These are phyloP conservation scores for Arthrobotrys sinensis DNA, from an alignment of 2,329 filamentous ascomycete species.

Conservation along the genomic window DNA sequence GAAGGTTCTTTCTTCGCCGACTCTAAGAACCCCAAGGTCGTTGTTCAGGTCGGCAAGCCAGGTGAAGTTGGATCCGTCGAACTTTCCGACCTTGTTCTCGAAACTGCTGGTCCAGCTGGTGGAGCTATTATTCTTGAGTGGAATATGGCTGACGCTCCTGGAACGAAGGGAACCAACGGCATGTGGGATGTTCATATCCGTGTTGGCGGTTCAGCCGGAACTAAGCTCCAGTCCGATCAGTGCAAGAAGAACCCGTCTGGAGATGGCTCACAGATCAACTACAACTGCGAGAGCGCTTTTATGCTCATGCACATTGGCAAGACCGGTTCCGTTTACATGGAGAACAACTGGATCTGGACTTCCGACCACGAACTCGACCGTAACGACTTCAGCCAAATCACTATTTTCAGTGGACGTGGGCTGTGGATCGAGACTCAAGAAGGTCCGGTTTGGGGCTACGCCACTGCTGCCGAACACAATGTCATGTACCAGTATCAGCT, in stretches of 20 bases:
- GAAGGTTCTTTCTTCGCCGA: conserved; percentile 74
- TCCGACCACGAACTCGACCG: conserved; percentile 68
- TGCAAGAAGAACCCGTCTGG: conserved; percentile 77
- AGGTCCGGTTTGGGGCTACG: conserved; percentile 67
- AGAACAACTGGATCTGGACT: conserved; percentile 71
- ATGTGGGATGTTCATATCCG: conserved; percentile 97
- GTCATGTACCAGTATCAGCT: conserved; percentile 73
- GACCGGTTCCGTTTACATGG: conserved; percentile 67
- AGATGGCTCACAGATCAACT: conserved; percentile 63
- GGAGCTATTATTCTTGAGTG: conserved; percentile 82
- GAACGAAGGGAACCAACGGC: conserved; percentile 69
- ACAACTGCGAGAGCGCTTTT: conserved; percentile 67
- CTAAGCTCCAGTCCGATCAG: conserved; percentile 82
- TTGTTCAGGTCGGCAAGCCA: conserved; percentile 77
- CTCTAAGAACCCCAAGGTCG: conserved; percentile 74
- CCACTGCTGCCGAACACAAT: conserved; percentile 71
- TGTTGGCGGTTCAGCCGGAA: conserved; percentile 88
- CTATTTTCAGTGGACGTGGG: conserved; percentile 67
- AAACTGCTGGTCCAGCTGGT: conserved; percentile 76
- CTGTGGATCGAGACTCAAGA: conserved; percentile 66
- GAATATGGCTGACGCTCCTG: conserved; percentile 73
- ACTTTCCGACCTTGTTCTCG: conserved; percentile 80
- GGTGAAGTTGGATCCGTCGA: conserved; percentile 78
- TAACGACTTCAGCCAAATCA: conserved; percentile 65
- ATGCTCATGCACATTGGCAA: conserved; percentile 68